A percentile compares a stretch with the other conserved stretches of the same genome.
These are phyloP conservation scores for Ophiocytium majus DNA, from an alignment of 352 stramenopile species.

Conservation along the genomic window DNA sequence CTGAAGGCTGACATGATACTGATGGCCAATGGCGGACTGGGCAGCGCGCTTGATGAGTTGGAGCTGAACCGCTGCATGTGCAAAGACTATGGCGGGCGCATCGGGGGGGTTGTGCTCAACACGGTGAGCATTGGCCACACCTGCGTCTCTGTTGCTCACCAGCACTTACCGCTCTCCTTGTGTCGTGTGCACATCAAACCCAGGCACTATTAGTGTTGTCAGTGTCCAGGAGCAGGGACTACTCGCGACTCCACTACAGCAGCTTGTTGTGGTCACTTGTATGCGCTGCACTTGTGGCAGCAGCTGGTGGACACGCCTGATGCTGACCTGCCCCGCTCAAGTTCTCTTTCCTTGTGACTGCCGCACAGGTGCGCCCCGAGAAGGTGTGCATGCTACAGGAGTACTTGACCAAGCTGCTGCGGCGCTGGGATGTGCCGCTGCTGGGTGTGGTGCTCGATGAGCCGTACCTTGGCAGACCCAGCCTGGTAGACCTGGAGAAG, in stretches of 20 bases:
- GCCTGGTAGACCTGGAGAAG: conserved; percentile 42
- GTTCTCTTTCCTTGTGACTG: neutral
- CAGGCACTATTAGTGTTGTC: too few species aligned
- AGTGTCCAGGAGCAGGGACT: too few species aligned
- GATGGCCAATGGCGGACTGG: conserved; percentile 89
- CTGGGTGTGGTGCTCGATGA: conserved; percentile 44
- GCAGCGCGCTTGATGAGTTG: conserved; percentile 83
- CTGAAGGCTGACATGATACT: conserved; percentile 87
- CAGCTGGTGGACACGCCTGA: too few species aligned
- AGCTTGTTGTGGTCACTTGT: too few species aligned
- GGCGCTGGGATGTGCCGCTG: conserved; percentile 35
- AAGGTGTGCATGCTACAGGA: conserved; percentile 41
- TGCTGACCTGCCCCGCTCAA: too few species aligned
- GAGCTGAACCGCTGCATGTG: conserved; percentile 87
- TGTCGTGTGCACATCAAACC: too few species aligned
- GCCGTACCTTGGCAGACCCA: conserved; percentile 30
- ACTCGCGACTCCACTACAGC: too few species aligned
- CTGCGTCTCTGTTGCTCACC: too few species aligned
- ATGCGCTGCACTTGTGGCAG: too few species aligned
- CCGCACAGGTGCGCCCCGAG: conserved; percentile 27
- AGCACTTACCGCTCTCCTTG: too few species aligned
- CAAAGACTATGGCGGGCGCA: conserved; percentile 81
- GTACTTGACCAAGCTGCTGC: conserved; percentile 45
- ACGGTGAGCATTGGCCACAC: conserved; percentile 69
- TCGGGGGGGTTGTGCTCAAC: conserved; percentile 93